A percentile compares a stretch with the other conserved stretches of the same genome.
phyloP scores from a whole-genome alignment of 495 filamentous ascomycete genomes.

The Neurospora sp. region DNA sequence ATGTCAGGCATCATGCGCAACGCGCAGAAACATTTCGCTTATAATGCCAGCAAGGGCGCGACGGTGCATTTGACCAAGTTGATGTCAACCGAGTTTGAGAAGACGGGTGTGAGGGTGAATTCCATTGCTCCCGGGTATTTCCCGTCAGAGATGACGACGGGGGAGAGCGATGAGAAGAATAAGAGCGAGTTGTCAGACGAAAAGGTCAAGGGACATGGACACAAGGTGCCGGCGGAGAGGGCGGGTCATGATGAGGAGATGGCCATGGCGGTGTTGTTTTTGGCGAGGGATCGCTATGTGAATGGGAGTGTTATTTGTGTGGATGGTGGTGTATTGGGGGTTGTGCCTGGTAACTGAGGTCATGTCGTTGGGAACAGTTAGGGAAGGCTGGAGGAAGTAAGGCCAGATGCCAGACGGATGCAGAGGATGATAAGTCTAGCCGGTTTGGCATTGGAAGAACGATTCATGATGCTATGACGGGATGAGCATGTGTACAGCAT shows the following conservation, averaged over 20 bases:
- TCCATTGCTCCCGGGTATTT: slow-evolving; percentile 54
- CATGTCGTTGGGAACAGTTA: not conserved
- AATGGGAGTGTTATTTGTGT: slow-evolving; percentile 52
- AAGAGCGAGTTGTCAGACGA: slow-evolving; percentile 42
- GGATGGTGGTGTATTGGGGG: slow-evolving; percentile 44
- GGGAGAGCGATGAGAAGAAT: slow-evolving; percentile 13
- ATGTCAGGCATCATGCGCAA: slow-evolving; percentile 46
- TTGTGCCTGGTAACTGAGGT: slow-evolving; percentile 19
- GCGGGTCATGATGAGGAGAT: slow-evolving; percentile 47
- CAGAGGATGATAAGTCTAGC: too few relatives aligned
- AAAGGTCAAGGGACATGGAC: slow-evolving; percentile 45
- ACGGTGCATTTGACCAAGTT: slow-evolving; percentile 49
- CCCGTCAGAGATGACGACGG: slow-evolving; percentile 40
- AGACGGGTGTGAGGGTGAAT: slow-evolving; percentile 48
- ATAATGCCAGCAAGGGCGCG: slow-evolving; percentile 50
- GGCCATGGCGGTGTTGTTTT: slow-evolving; percentile 44
- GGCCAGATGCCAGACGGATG: too few relatives aligned
- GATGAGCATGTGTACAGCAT: not conserved
- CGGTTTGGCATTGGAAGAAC: not conserved
- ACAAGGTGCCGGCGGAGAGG: slow-evolving; percentile 35
- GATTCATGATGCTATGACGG: not conserved
- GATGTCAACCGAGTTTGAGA: slow-evolving; percentile 41
- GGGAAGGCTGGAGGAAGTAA: not conserved
- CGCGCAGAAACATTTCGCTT: slow-evolving; percentile 44
- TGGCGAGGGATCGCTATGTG: slow-evolving; percentile 49